Percentiles rank a stretch among this genome's conserved stretches.
Evolutionary conservation across 208 protist species (phyloP).

Genomic region (Wallacemonas sp.): DNA sequence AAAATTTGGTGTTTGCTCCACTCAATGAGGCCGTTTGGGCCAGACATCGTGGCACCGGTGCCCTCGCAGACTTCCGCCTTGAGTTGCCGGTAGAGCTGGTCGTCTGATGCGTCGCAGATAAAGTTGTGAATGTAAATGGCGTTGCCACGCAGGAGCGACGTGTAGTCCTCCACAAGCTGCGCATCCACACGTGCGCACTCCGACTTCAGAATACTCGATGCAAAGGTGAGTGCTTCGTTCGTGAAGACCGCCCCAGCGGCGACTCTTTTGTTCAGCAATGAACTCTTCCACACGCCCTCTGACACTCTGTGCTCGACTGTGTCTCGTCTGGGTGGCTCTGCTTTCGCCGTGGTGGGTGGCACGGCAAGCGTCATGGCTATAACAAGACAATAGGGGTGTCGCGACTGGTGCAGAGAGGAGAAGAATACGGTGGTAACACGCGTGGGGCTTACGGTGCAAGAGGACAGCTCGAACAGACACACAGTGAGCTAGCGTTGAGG

Average conservation of each 20-base stretch:
- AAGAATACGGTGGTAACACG: no score
- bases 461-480: no score
- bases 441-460: no score
- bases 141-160: slow-evolving; percentile 64
- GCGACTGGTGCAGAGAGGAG: no score
- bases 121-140: slow-evolving; percentile 90
- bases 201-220: slow-evolving; percentile 53
- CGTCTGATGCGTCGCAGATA: slow-evolving; percentile 57
- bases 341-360: no score
- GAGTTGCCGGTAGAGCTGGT: slow-evolving; percentile 59
- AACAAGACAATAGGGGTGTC: no score
- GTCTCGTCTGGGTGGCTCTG: no score
- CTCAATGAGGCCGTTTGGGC: slow-evolving; percentile 70
- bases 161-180: slow-evolving; percentile 75
- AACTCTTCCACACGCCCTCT: slow-evolving; percentile 29
- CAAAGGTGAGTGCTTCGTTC: slow-evolving; percentile 71
- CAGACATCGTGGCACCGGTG: slow-evolving; percentile 56
- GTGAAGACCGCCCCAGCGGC: slow-evolving; percentile 37
- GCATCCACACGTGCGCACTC: slow-evolving; percentile 77
- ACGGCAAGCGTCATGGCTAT: no score
- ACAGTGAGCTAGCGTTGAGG: no score
- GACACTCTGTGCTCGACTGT: no score
- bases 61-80: slow-evolving; percentile 71
- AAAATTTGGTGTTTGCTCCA: slow-evolving; percentile 93
- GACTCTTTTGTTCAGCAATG: slow-evolving; percentile 49